A percentile compares a stretch with the other conserved stretches of the same genome.
Conservation (phyloP, 2,329 filamentous ascomycete species). For the Karstenula rhodostoma region DNA sequence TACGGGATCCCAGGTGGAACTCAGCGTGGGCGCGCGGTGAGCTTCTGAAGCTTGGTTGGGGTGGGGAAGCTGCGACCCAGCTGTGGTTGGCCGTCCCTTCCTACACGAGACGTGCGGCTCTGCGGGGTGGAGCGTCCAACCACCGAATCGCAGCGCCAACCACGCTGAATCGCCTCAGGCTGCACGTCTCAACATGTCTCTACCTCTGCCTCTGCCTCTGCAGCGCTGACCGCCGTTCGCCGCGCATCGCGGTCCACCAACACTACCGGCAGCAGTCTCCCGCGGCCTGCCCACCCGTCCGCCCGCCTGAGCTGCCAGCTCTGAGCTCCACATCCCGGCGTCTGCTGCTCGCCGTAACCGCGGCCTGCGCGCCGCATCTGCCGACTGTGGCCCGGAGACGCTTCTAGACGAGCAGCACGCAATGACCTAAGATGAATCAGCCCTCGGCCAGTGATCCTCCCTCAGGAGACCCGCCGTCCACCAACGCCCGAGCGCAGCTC, state of each 20-base stretch:
- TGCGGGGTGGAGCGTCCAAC: conserved; percentile 25
- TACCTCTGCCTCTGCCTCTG: conserved; percentile 10
- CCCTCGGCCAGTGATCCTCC: conserved; percentile 43
- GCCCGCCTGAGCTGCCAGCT: neutral
- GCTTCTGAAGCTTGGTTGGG: conserved; percentile 17
- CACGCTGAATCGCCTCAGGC: neutral
- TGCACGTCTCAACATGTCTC: neutral
- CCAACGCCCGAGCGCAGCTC: conserved; percentile 39
- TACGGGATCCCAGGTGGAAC: neutral
- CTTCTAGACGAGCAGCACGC: conserved; percentile 23
- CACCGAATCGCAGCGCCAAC: neutral
- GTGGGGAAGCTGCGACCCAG: conserved; percentile 6
- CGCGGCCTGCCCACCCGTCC: neutral
- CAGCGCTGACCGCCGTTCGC: neutral
- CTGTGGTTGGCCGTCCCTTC: conserved; percentile 6
- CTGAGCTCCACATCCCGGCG: conserved; percentile 9
- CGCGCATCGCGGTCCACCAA: neutral
- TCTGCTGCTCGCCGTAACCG: conserved; percentile 8
- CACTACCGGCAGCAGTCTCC: neutral
- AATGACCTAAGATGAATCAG: conserved; percentile 28
- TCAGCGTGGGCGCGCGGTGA: conserved; percentile 12
- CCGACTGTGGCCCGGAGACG: conserved; percentile 17
- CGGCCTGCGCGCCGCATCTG: conserved; percentile 20
- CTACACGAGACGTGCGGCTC: conserved; percentile 30
- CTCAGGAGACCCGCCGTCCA: conserved; percentile 38